phyloP scores from a whole-genome alignment of 1,284 basidiomycete species.

The Phellopilus nigrolimitatus region DNA sequence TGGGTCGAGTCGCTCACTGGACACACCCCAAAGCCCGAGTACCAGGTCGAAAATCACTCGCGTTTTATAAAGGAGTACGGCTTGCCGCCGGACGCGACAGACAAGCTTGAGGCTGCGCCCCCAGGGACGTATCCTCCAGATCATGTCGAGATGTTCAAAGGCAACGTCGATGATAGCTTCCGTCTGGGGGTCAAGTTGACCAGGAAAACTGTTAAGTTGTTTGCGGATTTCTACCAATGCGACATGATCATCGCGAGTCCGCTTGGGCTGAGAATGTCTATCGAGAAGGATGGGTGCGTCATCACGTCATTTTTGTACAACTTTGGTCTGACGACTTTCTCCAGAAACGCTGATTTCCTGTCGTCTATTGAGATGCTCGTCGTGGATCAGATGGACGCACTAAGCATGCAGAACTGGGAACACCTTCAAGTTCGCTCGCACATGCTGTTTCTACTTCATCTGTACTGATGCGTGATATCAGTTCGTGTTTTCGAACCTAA shows the following conservation, averaged over 20 bases:
- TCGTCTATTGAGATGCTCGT: slow-evolving; percentile 92
- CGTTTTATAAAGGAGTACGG: slow-evolving; percentile 84
- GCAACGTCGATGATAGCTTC: slow-evolving; percentile 98
- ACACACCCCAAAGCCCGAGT: slow-evolving; percentile 61
- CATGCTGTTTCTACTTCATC: background rate
- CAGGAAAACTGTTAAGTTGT: slow-evolving; percentile 83
- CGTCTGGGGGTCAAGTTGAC: slow-evolving; percentile 91
- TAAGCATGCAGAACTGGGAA: slow-evolving; percentile 99
- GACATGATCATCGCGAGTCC: slow-evolving; percentile 95
- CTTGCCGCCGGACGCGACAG: slow-evolving; percentile 72
- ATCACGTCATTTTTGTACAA: background rate
- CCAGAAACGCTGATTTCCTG: slow-evolving; percentile 82
- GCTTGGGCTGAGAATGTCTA: slow-evolving; percentile 84
- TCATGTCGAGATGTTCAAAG: slow-evolving; percentile 90
- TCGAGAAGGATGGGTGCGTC: slow-evolving; percentile 88
- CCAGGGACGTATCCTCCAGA: slow-evolving; percentile 81
- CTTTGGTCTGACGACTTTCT: slow-evolving; percentile 2
- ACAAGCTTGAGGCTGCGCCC: slow-evolving; percentile 76
- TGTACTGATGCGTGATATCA: slow-evolving; percentile 30
- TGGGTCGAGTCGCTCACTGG: slow-evolving; percentile 71
- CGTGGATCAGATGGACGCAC: slow-evolving; percentile 90
- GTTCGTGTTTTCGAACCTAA: slow-evolving; percentile 84
- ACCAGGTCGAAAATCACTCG: slow-evolving; percentile 80
- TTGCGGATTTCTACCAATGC: slow-evolving; percentile 84
- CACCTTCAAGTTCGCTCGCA: slow-evolving; percentile 72